Base-by-base conservation (phyloP, 2,329 filamentous ascomycete genomes). In the Trichoderma sp. region DNA sequence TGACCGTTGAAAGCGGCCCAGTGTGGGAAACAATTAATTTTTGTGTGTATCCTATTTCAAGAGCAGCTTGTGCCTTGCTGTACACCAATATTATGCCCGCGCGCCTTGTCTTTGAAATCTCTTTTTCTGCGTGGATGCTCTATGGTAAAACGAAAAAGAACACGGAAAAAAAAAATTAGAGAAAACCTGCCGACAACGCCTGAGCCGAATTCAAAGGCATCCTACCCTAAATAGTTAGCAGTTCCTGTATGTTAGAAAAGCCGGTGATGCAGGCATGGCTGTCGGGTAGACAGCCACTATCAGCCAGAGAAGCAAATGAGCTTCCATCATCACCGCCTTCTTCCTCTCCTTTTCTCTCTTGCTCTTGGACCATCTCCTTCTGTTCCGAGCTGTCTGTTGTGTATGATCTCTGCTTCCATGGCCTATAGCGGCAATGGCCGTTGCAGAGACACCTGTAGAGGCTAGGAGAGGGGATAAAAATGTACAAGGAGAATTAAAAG, bases 171-270 rank as follows among this genome's bases (percentile, higher is more conserved):
- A 43, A 10, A 43, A 43, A 43, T 43, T 43, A 43, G 14, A 52
- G 73, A 49, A 21, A 52, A 74, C 74, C 74, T 74, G 68, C 74
- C 76, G 70, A 72, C 73, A 77, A 78, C 77, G 77, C 77, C 77
- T 73, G 74, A 66, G 66, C 70, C 73, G 72, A 69, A 75, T 76
- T 74, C 74, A 75, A 37, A 49, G 43, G 69, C 43, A 70, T 62
- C 59, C 53, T 37, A 31, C 66, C 53, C 66, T 64, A 29, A 56
- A 64, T 70, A 24, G 66, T 69, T 64, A 70, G 69, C 40, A 35
- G 58, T 59, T 55, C 55, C 11, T 31, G 49, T 53, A 53, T 31
- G 33, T 52, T 52, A 40, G 43, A 43, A 33, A 66, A 58, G 35
- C 40, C 24, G 52, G 52, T 33, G 47, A n/a, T 58, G 29, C n/a